Evolutionary conservation across 148 eudicot genomes (phyloP), one percentile per base, ranked within the genome.

Genomic region (Euryodendron excelsum): DNA sequence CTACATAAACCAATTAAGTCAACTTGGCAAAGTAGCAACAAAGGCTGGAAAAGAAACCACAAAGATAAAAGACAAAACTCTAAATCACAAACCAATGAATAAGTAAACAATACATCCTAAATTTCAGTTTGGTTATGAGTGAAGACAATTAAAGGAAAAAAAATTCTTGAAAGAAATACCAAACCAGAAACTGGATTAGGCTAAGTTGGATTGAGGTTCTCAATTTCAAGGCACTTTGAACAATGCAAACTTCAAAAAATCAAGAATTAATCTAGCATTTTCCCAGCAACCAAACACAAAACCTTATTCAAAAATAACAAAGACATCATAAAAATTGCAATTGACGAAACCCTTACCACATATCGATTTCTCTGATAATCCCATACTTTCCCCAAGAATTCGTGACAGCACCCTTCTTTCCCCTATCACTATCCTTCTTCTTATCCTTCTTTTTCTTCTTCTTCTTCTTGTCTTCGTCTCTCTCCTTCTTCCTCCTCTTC

Each of bases 341-440:
- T 77, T 48, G 12, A 69, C 14, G 73, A 7, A 37, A 58, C 9
- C 15, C 87, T 78, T 87, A 95, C 99, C 99, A 95, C 99, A 95
- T 95, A 86, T 95, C 99, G 78, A 84, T 85, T 69, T 95, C 99
- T 84, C 85, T 87, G 77, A 95, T 85, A 73, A 88, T 81, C 50
- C 99, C 99, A 81, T 87, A 94, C 80, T 93, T 95, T 11, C 99
- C 99, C 99, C 99, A 93, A 0, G 90, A 86, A 79, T 88, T 79
- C 4, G 99, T 95, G 33, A 91, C 97, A 60, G 97, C 90, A 9
- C 94, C 93, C 39, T 50, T 79, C 77, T 83, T 82, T 39, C 41
- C 64, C 50, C n/a, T n/a, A n/a, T n/a, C n/a, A n/a, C 69, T 76
- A 53, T 82, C 63, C 34, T 81, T 80, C 66, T 76, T 80, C 69